Percentiles rank a stretch among this genome's conserved stretches.
Conservation (phyloP, 2,329 filamentous ascomycete species). For the Teratosphaeria viscida region DNA sequence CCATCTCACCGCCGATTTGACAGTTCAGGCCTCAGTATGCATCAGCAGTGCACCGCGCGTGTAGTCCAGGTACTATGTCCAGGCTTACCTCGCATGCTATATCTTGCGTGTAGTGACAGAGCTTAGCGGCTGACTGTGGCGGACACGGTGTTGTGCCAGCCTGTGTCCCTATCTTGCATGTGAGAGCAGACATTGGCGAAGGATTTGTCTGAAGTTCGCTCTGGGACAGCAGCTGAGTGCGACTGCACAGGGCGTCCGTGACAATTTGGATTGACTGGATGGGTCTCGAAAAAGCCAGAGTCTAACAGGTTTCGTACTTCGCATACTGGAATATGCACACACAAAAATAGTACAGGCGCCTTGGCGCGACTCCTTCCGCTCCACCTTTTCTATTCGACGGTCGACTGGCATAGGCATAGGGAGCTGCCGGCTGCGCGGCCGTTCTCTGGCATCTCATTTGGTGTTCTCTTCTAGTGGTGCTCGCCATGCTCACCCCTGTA, state of each 20-base stretch:
- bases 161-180: neutral
- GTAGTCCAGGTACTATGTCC: neutral
- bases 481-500: constrained; percentile 44
- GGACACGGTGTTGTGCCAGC: neutral
- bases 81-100: neutral
- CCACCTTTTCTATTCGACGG: constrained; percentile 2
- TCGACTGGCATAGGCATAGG: neutral
- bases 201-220: neutral
- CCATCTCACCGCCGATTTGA: neutral
- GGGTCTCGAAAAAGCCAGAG: neutral
- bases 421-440: too few species aligned
- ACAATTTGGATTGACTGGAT: neutral
- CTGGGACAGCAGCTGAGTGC: neutral
- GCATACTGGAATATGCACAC: constrained; percentile 8
- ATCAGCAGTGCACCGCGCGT: neutral
- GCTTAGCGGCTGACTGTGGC: neutral
- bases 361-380: neutral
- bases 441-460: neutral
- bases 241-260: neutral
- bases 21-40: neutral
- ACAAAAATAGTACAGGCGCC: constrained; percentile 19
- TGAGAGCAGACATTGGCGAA: neutral
- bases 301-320: neutral
- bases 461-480: constrained; percentile 7
- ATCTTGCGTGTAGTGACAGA: neutral